Conservation (phyloP, 495 filamentous ascomycete species). For the Tuber brumale region DNA sequence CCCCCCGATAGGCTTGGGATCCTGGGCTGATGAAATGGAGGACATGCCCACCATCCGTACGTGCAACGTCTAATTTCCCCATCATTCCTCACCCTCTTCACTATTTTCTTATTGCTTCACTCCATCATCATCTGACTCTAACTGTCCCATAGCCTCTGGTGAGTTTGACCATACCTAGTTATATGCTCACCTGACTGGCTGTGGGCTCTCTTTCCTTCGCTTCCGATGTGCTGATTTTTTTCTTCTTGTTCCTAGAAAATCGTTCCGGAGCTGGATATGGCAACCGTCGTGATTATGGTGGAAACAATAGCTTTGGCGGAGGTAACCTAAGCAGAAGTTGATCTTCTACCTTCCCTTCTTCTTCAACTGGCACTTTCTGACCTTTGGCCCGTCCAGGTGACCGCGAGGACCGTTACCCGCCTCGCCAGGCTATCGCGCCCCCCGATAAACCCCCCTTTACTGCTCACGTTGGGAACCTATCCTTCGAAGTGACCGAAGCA, state of each 20-base stretch:
- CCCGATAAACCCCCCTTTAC: constrained; percentile 90
- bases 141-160: constrained; percentile 19
- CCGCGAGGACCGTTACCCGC: constrained; percentile 40
- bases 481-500: constrained; percentile 77
- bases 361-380: constrained; percentile 10
- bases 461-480: constrained; percentile 90
- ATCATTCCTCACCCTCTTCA: neutral
- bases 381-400: constrained; percentile 46
- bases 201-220: neutral
- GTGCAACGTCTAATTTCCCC: constrained; percentile 36
- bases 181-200: constrained; percentile 1
- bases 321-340: constrained; percentile 42
- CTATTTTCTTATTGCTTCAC: constrained; percentile 5
- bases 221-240: constrained; percentile 15
- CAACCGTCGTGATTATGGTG: constrained; percentile 40
- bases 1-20: constrained; percentile 62
- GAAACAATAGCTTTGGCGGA: constrained; percentile 34
- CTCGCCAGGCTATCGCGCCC: constrained; percentile 75
- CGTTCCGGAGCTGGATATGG: constrained; percentile 26
- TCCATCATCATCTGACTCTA: constrained; percentile 17
- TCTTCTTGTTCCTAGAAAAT: neutral
- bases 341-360: constrained; percentile 7
- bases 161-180: constrained; percentile 12
- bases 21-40: constrained; percentile 99
- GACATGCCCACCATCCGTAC: constrained; percentile 67